Conservation (phyloP, 2,329 filamentous ascomycete species). For the Aspergillus ochraceoroseus region DNA sequence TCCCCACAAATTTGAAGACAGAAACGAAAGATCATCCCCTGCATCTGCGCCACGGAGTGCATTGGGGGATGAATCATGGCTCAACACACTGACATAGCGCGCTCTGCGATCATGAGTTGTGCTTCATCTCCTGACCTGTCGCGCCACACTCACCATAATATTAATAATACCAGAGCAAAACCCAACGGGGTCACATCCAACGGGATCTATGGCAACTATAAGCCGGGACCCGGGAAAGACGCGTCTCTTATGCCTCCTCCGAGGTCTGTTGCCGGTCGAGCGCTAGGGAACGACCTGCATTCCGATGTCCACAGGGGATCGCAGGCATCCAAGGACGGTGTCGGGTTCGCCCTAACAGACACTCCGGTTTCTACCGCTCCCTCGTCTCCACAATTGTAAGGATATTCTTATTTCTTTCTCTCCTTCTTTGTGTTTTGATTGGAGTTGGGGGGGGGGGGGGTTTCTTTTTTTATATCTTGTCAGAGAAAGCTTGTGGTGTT, state of each 20-base stretch:
- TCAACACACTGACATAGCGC: constrained; percentile 49
- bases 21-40: no score
- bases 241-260: constrained; percentile 34
- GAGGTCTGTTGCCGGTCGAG: constrained; percentile 41
- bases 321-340: constrained; percentile 42
- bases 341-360: constrained; percentile 55
- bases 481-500: constrained; percentile 9
- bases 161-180: constrained; percentile 18
- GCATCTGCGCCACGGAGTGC: constrained; percentile 21
- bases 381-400: constrained; percentile 58
- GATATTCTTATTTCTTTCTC: no score
- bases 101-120: constrained; percentile 49
- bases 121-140: constrained; percentile 23
- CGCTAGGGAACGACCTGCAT: constrained; percentile 42
- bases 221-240: constrained; percentile 28
- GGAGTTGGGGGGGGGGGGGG: constrained; percentile 18
- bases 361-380: constrained; percentile 60
- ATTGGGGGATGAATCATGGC: constrained; percentile 32
- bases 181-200: constrained; percentile 22
- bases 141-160: constrained; percentile 5
- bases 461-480: constrained; percentile 10
- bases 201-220: constrained; percentile 13
- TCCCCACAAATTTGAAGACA: no score
- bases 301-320: constrained; percentile 36
- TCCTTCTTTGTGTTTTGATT: constrained; percentile 13